A percentile compares a stretch with the other conserved stretches of the same genome.
These are phyloP conservation scores for Beta corolliflora DNA, from an alignment of 179 eudicot species.

Conservation along the genomic window DNA sequence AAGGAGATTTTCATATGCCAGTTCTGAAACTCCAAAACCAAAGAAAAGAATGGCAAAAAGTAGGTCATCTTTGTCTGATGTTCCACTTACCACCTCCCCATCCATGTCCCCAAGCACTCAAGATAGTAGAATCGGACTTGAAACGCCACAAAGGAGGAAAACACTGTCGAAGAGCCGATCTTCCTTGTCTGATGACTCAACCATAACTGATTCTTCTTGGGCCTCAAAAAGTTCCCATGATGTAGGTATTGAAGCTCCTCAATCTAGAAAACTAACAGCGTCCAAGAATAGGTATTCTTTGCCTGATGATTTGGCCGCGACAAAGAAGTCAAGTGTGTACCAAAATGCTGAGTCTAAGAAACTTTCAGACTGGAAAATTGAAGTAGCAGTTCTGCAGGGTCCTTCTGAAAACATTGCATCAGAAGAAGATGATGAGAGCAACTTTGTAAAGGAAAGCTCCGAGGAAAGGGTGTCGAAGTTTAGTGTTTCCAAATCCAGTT, in stretches of 20 bases:
- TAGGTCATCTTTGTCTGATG: slow-evolving; percentile 46
- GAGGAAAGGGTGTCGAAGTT: slow-evolving; percentile 41
- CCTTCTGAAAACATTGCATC: slow-evolving; percentile 24
- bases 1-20: slow-evolving; percentile 37
- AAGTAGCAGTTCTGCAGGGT: slow-evolving; percentile 37
- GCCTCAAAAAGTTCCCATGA: slow-evolving; percentile 44
- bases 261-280: slow-evolving; percentile 35
- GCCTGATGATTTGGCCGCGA: slow-evolving; percentile 5
- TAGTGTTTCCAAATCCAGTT: slow-evolving; percentile 34
- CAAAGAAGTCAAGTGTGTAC: slow-evolving; percentile 29
- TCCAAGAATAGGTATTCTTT: slow-evolving; percentile 36
- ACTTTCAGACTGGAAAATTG: slow-evolving; percentile 34
- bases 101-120: slow-evolving; percentile 23
- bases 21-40: slow-evolving; percentile 42
- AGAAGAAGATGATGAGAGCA: slow-evolving; percentile 42
- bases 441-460: slow-evolving; percentile 39
- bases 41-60: slow-evolving; percentile 48
- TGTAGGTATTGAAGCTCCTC: slow-evolving; percentile 40
- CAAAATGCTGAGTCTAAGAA: slow-evolving; percentile 32
- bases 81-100: slow-evolving; percentile 18
- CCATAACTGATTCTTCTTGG: slow-evolving; percentile 42
- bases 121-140: slow-evolving; percentile 8
- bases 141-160: slow-evolving; percentile 26
- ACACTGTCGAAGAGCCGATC: slow-evolving; percentile 34
- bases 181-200: slow-evolving; percentile 40